A percentile compares a stretch with the other conserved stretches of the same genome.
These are phyloP conservation scores for Ganoderma sinense DNA, from an alignment of 1,284 basidiomycete genomes.

Conservation along the genomic window DNA sequence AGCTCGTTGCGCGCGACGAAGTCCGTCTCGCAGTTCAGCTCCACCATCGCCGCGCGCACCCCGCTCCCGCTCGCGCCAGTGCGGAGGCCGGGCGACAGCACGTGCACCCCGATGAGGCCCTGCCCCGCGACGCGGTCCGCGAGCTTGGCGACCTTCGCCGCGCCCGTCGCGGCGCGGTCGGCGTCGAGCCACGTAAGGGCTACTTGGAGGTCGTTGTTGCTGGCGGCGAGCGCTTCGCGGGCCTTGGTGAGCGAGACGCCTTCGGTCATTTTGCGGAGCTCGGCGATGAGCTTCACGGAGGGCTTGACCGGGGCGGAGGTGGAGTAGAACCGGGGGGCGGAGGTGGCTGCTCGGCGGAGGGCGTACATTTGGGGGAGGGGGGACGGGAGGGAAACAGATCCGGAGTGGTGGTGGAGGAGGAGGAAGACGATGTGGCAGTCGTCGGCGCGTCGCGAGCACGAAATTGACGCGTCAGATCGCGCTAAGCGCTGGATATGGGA, in stretches of 20 bases:
- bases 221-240: constrained; percentile 82
- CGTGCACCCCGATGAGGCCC: constrained; percentile 80
- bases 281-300: constrained; percentile 81
- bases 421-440: not conserved
- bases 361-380: constrained; percentile 27
- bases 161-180: constrained; percentile 76
- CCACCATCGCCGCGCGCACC: constrained; percentile 86
- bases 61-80: constrained; percentile 47
- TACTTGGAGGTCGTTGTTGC: constrained; percentile 76
- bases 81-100: constrained; percentile 66
- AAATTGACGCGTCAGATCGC: not conserved
- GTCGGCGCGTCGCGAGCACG: not conserved
- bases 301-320: constrained; percentile 48
- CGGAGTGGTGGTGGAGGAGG: not conserved
- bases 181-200: constrained; percentile 86
- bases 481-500: not conserved
- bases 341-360: constrained; percentile 21
- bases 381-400: not conserved
- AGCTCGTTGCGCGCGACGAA: constrained; percentile 92
- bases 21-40: constrained; percentile 97
- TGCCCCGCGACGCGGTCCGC: constrained; percentile 77
- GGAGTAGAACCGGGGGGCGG: constrained; percentile 46
- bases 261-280: constrained; percentile 83
- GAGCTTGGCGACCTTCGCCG: constrained; percentile 87
- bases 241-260: constrained; percentile 86